Conservation (phyloP, 2,329 filamentous ascomycete genomes). For the Aureobasidium sp. region DNA sequence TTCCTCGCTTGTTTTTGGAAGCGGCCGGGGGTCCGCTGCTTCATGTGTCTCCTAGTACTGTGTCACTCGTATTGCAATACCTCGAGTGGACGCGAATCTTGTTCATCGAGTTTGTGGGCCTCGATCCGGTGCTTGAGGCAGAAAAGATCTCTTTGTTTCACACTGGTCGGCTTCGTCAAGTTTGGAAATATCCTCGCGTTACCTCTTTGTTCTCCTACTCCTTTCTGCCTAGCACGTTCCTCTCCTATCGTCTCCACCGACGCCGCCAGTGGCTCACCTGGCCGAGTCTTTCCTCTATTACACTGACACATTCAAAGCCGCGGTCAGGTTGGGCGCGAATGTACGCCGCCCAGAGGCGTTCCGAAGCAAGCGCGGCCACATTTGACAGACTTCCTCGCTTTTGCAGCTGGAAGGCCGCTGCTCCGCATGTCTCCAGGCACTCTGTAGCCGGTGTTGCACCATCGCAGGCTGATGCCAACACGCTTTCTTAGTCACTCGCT, state of each 20-base stretch:
- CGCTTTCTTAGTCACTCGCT: slow-evolving; percentile 24
- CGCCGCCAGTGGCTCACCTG: not conserved
- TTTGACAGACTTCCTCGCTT: not conserved
- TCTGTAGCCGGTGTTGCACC: slow-evolving; percentile 73
- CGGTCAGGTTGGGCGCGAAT: not conserved
- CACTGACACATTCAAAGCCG: not conserved
- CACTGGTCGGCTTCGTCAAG: too few relatives aligned
- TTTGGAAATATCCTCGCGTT: too few relatives aligned
- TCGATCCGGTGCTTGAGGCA: not conserved
- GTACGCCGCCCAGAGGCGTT: not conserved
- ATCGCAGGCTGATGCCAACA: slow-evolving; percentile 61
- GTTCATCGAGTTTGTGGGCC: slow-evolving; percentile 18
- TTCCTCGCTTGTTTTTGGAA: not conserved
- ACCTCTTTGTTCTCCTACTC: not conserved
- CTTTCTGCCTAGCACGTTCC: too few relatives aligned
- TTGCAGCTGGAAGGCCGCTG: too few relatives aligned
- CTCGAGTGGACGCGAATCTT: slow-evolving; percentile 59
- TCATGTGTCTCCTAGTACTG: slow-evolving; percentile 41
- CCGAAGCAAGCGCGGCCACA: not conserved
- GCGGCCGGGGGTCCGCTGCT: not conserved
- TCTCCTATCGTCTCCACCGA: too few relatives aligned
- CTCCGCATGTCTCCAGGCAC: slow-evolving; percentile 35
- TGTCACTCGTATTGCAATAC: slow-evolving; percentile 73
- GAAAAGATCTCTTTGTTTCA: not conserved
- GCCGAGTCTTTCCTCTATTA: too few relatives aligned